These are phyloP conservation scores for Oryza punctata DNA, from an alignment of 176 grass and related monocot species.

Conservation along the genomic window DNA sequence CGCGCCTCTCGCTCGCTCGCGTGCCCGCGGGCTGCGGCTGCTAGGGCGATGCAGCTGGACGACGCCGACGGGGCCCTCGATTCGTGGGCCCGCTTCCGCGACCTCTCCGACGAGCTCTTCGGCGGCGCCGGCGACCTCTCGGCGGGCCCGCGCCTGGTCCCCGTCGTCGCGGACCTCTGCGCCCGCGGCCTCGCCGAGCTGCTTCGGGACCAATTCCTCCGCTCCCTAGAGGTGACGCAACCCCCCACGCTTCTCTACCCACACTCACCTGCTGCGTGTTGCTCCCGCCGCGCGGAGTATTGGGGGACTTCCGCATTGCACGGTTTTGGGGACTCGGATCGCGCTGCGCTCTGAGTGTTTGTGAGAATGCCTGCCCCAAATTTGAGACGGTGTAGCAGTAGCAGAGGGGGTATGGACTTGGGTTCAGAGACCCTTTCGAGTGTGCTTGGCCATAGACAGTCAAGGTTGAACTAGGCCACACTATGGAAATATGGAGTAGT, in stretches of 20 bases:
- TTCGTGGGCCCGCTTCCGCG: conserved; percentile 66
- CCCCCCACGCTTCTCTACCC: no score
- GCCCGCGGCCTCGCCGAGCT: conserved; percentile 60
- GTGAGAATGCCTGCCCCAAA: conserved; percentile 40
- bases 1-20: neutral
- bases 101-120: conserved; percentile 53
- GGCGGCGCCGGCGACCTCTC: conserved; percentile 44
- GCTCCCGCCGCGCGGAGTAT: neutral
- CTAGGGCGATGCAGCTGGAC: conserved; percentile 43
- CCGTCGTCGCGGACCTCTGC: conserved; percentile 59
- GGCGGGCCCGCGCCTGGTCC: conserved; percentile 40
- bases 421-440: neutral
- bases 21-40: neutral
- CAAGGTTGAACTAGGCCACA: no score
- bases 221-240: conserved; percentile 62
- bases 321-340: neutral
- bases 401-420: neutral
- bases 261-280: neutral
- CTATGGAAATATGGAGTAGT: no score
- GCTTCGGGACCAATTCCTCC: conserved; percentile 75
- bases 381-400: neutral
- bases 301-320: neutral
- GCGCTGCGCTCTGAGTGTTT: conserved; percentile 33
- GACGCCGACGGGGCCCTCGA: conserved; percentile 53
- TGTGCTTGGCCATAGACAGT: neutral